A percentile compares a stretch with the other conserved stretches of the same genome.
These are phyloP conservation scores for Carex cristatella DNA, from an alignment of 176 grass and related monocot species.

Conservation along the genomic window DNA sequence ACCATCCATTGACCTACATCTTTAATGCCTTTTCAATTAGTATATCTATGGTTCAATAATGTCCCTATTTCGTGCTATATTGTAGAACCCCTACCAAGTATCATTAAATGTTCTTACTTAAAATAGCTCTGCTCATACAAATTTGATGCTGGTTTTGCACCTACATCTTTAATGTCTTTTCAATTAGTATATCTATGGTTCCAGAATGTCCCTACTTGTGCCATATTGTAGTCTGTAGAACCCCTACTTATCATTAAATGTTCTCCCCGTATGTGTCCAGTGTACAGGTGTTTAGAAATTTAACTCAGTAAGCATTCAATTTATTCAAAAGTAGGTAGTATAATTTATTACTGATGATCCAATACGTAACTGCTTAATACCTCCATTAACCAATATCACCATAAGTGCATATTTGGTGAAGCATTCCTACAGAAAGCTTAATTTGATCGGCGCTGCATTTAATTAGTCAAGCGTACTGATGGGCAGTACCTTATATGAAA, in stretches of 20 bases:
- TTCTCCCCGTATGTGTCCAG: background rate
- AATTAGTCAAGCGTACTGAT: background rate
- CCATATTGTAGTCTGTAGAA: background rate
- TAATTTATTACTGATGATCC: background rate
- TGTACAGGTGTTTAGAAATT: no score
- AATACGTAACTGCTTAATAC: background rate
- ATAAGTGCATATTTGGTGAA: background rate
- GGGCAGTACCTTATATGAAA: background rate
- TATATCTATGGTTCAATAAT: background rate
- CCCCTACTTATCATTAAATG: background rate
- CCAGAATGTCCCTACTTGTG: background rate
- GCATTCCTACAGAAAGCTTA: background rate
- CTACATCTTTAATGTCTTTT: background rate
- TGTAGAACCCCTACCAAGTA: background rate
- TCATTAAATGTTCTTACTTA: background rate
- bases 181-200: background rate
- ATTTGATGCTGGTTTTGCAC: background rate
- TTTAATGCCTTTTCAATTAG: background rate
- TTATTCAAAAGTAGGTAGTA: background rate
- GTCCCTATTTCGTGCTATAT: background rate
- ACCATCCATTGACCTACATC: background rate
- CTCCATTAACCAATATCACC: background rate
- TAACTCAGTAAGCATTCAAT: background rate
- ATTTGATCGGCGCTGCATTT: background rate
- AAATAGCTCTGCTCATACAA: background rate